Base-by-base conservation (phyloP, 1,284 basidiomycete species). In the Trametes sp. region DNA sequence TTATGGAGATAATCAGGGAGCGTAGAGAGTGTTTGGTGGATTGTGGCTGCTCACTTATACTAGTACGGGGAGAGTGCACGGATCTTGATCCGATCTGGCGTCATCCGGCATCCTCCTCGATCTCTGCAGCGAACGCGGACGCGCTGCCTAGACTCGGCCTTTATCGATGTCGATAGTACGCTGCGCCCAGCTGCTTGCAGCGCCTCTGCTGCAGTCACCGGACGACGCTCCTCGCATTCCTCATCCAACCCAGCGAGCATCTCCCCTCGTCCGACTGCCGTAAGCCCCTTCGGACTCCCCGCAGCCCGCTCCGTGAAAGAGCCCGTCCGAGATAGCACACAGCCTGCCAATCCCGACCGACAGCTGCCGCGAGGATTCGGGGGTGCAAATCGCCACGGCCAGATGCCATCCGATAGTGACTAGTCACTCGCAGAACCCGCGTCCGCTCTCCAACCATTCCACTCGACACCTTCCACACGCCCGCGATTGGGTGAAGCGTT, bases 31-130 rank as follows among this genome's bases (percentile, higher is more conserved):
- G 56, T 54, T 54, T 36, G 62, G 38, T 51, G 68, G 56, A 70
- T 65, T 70, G 74, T 75, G 74, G 76, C 76, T 70, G 72, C 67
- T 61, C 70, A 79, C 81, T 85, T 86, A 86, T 85, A 86, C 72
- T 73, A 73, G 75, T 65, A 66, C 75, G 75, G 75, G 75, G 78
- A 82, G 84, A 82, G 83, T 82, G 80, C 82, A 79, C 85, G 85
- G 88, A 89, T 88, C 88, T 87, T 85, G 88, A 89, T 89, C 85
- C 83, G 84, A 77, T 76, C 76, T 78, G 68, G 69, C 69, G 72
- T 73, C 70, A 71, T 66, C 72, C 74, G 71, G 71, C 63, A 68
- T 65, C 69, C 66, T 69, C 66, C 64, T 68, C 67, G 68, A 71
- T 72, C 70, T 69, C 28, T 52, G 53, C 56, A 63, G 65, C 63